These are phyloP conservation scores for Fomitopsis palustris DNA, from an alignment of 1,284 basidiomycete genomes.

Conservation along the genomic window DNA sequence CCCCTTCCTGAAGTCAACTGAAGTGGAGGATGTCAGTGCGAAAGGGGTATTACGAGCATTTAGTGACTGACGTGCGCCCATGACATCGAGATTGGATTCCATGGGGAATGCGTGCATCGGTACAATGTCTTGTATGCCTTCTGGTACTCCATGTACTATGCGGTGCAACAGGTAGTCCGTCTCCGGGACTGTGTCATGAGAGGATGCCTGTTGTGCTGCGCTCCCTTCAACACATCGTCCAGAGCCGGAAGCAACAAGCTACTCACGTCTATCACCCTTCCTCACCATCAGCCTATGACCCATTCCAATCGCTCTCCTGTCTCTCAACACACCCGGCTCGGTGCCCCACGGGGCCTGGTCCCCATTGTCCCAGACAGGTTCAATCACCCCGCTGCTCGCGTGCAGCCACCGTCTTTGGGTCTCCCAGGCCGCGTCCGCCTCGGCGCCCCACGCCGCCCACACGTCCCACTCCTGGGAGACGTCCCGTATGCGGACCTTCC, in stretches of 20 bases:
- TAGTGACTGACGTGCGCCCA: constrained; percentile 75
- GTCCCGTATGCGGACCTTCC: constrained; percentile 84
- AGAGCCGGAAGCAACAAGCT: not conserved
- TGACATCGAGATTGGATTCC: constrained; percentile 91
- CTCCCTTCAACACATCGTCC: constrained; percentile 9
- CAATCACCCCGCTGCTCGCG: constrained; percentile 61
- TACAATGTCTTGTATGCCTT: constrained; percentile 78
- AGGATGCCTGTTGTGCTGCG: constrained; percentile 51
- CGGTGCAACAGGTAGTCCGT: constrained; percentile 78
- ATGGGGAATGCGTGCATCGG: constrained; percentile 83
- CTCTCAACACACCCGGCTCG: constrained; percentile 48
- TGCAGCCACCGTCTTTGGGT: constrained; percentile 47
- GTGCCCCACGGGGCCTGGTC: constrained; percentile 61
- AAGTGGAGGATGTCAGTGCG: constrained; percentile 7
- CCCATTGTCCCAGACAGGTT: constrained; percentile 57
- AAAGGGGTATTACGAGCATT: not conserved
- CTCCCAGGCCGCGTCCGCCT: constrained; percentile 35
- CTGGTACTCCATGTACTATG: constrained; percentile 83
- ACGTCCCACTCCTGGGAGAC: constrained; percentile 74
- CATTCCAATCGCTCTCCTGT: constrained; percentile 77
- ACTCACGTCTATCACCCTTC: constrained; percentile 74
- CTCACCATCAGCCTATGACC: constrained; percentile 67
- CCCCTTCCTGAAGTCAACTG: constrained; percentile 96
- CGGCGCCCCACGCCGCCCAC: constrained; percentile 77
- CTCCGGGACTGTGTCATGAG: constrained; percentile 47